Base-by-base conservation (phyloP, 495 filamentous ascomycete species). In the Endocarpon pusillum region DNA sequence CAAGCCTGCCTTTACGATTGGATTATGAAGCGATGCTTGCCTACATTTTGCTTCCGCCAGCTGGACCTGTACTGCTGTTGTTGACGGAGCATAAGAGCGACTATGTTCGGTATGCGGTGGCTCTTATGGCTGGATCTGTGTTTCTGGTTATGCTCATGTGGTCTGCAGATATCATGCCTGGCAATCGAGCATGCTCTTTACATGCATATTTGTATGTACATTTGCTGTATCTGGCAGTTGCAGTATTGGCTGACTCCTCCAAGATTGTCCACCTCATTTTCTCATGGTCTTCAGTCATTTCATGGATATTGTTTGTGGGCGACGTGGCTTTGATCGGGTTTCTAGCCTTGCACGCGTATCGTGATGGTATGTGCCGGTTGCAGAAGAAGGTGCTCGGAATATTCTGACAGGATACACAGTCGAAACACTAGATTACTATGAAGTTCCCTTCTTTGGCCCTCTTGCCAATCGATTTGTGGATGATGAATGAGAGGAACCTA, bases 81-180 rank as follows among this genome's bases (percentile, higher is more conserved):
- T 65, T 96, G 42, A 42, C 84, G 38, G 89, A 97, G 66, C 70
- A 83, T 45, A 87, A 89, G 66, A 94, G 84, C 45, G 89, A 96
- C 56, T 97, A 93, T 52, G 89, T 97, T 23, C 63, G 89, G 83
- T 92, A 53, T 31, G 73, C 69, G 19, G 16, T 35, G 14, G 20
- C 6, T 25, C 16, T 32, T n/a, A 26, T 3, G 24, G 1, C 17
- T 8, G 0, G 14, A 20, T 30, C 6, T 19, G 20, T 21, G 10
- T 18, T 29, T 4, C 29, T 12, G 4, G 3, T 10, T 23, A 32
- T 18, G 22, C 39, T 51, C 12, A 49, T 21, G 11, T n/a, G 7
- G 9, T 2, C 27, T 50, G 21, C 44, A 91, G 84, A 43, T 94
- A 94, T 41, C 89, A 97, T 54, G 89, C 86, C 5, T 94, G 89